Evolutionary conservation across 1,139 yeast genomes (phyloP).

Genomic region (Saccharomycopsis hybrid): DNA sequence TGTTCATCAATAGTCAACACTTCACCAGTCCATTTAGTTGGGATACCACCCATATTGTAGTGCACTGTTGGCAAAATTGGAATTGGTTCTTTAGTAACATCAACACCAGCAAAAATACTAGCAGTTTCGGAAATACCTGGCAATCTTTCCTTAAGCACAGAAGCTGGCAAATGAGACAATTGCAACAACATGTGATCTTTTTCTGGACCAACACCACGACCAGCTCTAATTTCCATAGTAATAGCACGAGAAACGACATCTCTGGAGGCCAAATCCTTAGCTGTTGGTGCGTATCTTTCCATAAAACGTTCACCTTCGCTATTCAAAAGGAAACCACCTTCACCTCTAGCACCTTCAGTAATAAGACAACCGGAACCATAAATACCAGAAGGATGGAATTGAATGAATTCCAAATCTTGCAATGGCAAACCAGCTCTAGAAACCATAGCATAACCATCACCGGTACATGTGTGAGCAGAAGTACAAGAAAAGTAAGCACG

Average conservation of each 20-base stretch:
- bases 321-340: constrained; percentile 95
- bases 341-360: constrained; percentile 99
- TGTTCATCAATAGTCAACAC: constrained; percentile 75
- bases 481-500: constrained; percentile 98
- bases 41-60: constrained; percentile 99
- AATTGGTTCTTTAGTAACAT: constrained; percentile 98
- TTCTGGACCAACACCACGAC: constrained; percentile 97
- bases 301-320: constrained; percentile 98
- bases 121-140: constrained; percentile 99
- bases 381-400: constrained; percentile 99
- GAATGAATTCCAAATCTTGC: constrained; percentile 96
- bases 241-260: constrained; percentile 98
- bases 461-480: constrained; percentile 98
- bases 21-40: constrained; percentile 97
- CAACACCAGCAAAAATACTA: constrained; percentile 97
- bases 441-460: constrained; percentile 98
- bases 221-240: constrained; percentile 97
- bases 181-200: constrained; percentile 95
- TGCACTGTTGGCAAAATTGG: constrained; percentile 98
- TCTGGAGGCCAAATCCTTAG: constrained; percentile 96
- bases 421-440: constrained; percentile 97
- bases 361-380: constrained; percentile 98
- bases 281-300: constrained; percentile 99
- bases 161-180: constrained; percentile 88
- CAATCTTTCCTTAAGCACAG: constrained; percentile 88